Percentiles rank a stretch among this genome's conserved stretches.
phyloP scores from a whole-genome alignment of 192 early-diverging fungal genomes.

The Geranomyces michiganensis region DNA sequence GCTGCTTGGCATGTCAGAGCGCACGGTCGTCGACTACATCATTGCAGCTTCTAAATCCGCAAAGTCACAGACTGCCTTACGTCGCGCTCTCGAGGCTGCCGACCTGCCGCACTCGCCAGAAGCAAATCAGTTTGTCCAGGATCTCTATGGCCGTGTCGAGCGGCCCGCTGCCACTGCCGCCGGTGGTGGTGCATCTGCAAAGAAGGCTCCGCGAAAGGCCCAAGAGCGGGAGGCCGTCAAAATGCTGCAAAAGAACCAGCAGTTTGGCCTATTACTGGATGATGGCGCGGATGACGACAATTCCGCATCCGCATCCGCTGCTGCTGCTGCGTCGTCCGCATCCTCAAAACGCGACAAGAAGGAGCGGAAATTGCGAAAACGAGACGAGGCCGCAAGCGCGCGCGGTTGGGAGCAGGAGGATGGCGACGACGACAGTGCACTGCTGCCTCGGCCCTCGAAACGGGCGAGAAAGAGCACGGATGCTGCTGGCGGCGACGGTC shows the following conservation, averaged over 20 bases:
- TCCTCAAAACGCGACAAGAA: constrained; percentile 36
- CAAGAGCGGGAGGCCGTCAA: constrained; percentile 32
- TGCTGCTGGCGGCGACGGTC: not conserved
- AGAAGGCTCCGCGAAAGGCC: constrained; percentile 38
- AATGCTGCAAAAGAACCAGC: constrained; percentile 44
- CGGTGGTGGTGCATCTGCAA: not conserved
- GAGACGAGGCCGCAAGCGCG: constrained; percentile 65
- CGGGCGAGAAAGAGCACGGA: constrained; percentile 19
- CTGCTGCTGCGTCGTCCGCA: constrained; percentile 38
- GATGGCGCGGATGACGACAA: constrained; percentile 18
- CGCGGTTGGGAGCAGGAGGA: constrained; percentile 44
- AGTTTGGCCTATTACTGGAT: constrained; percentile 41
- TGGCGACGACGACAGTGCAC: constrained; percentile 43
- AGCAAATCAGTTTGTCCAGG: constrained; percentile 63
- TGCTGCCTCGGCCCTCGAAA: constrained; percentile 35
- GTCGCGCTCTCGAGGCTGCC: constrained; percentile 53
- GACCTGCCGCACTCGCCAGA: constrained; percentile 63
- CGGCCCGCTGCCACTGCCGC: constrained; percentile 23
- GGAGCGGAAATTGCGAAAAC: constrained; percentile 44
- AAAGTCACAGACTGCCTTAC: constrained; percentile 59
- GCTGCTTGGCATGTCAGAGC: constrained; percentile 70
- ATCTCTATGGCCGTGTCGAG: constrained; percentile 65
- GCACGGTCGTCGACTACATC: constrained; percentile 69
- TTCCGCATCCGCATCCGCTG: constrained; percentile 36
- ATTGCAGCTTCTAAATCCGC: constrained; percentile 66